phyloP scores from a whole-genome alignment of 2,329 filamentous ascomycete species.

The Furcasterigmium furcatum region DNA sequence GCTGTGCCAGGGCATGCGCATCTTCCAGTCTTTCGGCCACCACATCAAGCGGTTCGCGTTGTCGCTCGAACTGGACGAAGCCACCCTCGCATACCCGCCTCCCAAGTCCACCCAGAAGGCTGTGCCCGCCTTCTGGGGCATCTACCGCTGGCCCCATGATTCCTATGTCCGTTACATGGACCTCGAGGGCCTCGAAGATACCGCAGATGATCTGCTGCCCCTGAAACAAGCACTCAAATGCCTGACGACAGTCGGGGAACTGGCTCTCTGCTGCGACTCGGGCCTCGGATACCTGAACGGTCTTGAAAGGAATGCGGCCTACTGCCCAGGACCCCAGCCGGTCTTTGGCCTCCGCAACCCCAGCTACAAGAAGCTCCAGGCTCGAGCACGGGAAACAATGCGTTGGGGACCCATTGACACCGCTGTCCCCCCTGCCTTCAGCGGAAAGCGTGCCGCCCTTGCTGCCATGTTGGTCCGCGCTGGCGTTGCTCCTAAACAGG shows the following conservation, averaged over 20 bases:
- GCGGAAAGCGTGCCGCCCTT: no score
- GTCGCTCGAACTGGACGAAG: conserved; percentile 64
- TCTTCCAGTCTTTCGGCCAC: conserved; percentile 58
- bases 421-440: no score
- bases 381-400: no score
- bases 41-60: conserved; percentile 64
- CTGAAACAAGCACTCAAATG: conserved; percentile 60
- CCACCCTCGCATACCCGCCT: conserved; percentile 44
- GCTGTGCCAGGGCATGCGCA: conserved; percentile 50
- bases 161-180: conserved; percentile 57
- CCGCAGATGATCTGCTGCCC: conserved; percentile 59
- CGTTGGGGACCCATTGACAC: no score
- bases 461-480: no score
- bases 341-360: conserved; percentile 24
- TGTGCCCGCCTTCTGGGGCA: conserved; percentile 58
- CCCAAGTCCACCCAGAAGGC: conserved; percentile 53
- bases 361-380: no score
- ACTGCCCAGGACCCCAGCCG: conserved; percentile 29
- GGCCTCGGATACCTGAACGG: conserved; percentile 66
- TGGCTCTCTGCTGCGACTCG: conserved; percentile 66
- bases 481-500: no score
- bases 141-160: conserved; percentile 61
- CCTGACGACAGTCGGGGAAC: conserved; percentile 52
- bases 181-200: conserved; percentile 57
- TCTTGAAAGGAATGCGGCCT: conserved; percentile 50